phyloP scores from a whole-genome alignment of 1,139 yeast genomes.

The Neolecta irregularis region DNA sequence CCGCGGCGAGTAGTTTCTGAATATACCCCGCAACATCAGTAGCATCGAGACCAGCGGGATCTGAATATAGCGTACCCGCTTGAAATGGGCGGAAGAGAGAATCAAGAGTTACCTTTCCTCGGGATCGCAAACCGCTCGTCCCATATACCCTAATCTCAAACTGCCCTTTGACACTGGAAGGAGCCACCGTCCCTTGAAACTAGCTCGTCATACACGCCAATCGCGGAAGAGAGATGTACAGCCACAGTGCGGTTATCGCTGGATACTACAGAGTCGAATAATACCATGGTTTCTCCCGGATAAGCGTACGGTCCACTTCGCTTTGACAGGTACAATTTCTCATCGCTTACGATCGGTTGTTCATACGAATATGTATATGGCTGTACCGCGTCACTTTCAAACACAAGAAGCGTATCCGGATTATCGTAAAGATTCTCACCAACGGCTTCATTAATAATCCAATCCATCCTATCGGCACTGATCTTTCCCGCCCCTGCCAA shows the following conservation, averaged over 20 bases:
- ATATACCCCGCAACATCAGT: slow-evolving; percentile 4
- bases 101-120: slow-evolving; percentile 1
- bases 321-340: neutral
- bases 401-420: slow-evolving; percentile 5
- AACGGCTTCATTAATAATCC: slow-evolving; percentile 4
- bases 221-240: too few species aligned
- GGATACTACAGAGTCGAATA: neutral
- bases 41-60: slow-evolving; percentile 2
- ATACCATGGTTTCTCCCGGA: slow-evolving; percentile 3
- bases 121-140: slow-evolving; percentile 1
- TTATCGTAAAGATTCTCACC: slow-evolving; percentile 3
- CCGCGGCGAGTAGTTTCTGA: slow-evolving; percentile 1
- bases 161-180: too few species aligned
- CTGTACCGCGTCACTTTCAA: neutral
- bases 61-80: slow-evolving; percentile 3
- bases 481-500: slow-evolving; percentile 1
- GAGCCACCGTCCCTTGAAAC: too few species aligned
- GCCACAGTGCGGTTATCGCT: too few species aligned
- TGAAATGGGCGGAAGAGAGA: neutral
- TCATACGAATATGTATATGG: slow-evolving; percentile 5
- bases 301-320: slow-evolving; percentile 6
- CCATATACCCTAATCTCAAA: slow-evolving; percentile 3
- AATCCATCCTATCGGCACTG: slow-evolving; percentile 1
- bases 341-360: neutral
- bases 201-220: too few species aligned